These are phyloP conservation scores for Pseudogymnoascus pannorum DNA, from an alignment of 2,329 filamentous ascomycete genomes.

Conservation along the genomic window DNA sequence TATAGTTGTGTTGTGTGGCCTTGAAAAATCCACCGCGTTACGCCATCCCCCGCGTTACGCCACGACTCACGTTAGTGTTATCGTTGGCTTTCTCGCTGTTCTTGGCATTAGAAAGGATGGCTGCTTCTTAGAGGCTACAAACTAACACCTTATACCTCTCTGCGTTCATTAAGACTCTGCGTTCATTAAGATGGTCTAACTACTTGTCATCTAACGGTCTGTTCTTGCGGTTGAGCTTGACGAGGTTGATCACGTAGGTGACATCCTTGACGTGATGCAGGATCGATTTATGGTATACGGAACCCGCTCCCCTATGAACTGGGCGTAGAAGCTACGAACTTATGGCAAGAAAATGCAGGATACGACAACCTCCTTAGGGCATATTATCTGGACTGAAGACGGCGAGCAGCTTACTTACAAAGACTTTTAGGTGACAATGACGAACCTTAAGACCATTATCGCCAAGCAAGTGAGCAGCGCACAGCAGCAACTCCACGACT, in stretches of 20 bases:
- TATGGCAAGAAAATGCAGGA: conserved; percentile 14
- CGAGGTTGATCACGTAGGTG: conserved; percentile 12
- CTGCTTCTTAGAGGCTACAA: no score
- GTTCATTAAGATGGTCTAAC: conserved; percentile 12
- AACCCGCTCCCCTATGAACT: conserved; percentile 14
- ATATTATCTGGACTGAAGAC: conserved; percentile 13
- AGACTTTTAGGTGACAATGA: conserved; percentile 13
- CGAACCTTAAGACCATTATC: conserved; percentile 6
- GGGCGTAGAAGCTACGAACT: conserved; percentile 11
- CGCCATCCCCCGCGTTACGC: no score
- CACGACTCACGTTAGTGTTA: conserved; percentile 13
- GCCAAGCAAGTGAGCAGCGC: conserved; percentile 38
- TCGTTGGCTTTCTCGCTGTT: conserved; percentile 13
- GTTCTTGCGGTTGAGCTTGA: conserved; percentile 10
- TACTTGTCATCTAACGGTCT: neutral
- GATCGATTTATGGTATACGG: conserved; percentile 16
- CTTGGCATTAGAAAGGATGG: conserved; percentile 10
- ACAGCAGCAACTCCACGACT: conserved; percentile 60
- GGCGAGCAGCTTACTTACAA: conserved; percentile 13
- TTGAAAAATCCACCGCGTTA: no score
- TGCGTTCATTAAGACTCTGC: conserved; percentile 10
- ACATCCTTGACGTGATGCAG: no score
- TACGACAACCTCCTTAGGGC: conserved; percentile 10
- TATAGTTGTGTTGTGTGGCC: no score
- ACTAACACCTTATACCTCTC: no score